Percentiles rank a stretch among this genome's conserved stretches.
Conservation (phyloP, 2,329 filamentous ascomycete genomes). For the Zasmidium angulare region DNA sequence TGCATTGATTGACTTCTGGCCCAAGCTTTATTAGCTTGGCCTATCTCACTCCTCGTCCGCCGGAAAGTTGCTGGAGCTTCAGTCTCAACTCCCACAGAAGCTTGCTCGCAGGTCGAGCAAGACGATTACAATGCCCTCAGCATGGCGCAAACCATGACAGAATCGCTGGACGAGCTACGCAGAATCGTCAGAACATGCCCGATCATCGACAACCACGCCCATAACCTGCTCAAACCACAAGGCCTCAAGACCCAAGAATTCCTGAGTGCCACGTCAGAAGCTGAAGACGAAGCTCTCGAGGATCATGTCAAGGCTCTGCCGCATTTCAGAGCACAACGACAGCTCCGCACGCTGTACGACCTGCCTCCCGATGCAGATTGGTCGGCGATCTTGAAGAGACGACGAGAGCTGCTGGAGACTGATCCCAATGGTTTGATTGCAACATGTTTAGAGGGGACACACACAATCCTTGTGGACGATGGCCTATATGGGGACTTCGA, state of each 20-base stretch:
- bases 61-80: not conserved
- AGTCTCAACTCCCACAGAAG: not conserved
- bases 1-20: not conserved
- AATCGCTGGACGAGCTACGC: constrained; percentile 26
- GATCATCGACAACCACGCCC: constrained; percentile 72
- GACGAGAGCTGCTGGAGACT: constrained; percentile 47
- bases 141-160: not conserved
- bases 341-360: constrained; percentile 65
- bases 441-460: constrained; percentile 69
- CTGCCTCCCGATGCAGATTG: constrained; percentile 61
- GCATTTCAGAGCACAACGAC: constrained; percentile 67
- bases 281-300: constrained; percentile 64
- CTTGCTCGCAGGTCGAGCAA: not conserved
- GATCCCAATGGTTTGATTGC: constrained; percentile 57
- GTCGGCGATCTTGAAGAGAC: constrained; percentile 53
- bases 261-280: constrained; percentile 70
- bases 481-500: constrained; percentile 63
- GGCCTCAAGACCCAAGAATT: constrained; percentile 53
- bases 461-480: constrained; percentile 77
- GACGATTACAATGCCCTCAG: not conserved
- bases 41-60: not conserved
- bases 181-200: constrained; percentile 42
- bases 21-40: not conserved
- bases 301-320: constrained; percentile 62
- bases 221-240: constrained; percentile 62